Evolutionary conservation across 2,329 filamentous ascomycete species (phyloP).

Genomic region (Microdochium bolleyi): DNA sequence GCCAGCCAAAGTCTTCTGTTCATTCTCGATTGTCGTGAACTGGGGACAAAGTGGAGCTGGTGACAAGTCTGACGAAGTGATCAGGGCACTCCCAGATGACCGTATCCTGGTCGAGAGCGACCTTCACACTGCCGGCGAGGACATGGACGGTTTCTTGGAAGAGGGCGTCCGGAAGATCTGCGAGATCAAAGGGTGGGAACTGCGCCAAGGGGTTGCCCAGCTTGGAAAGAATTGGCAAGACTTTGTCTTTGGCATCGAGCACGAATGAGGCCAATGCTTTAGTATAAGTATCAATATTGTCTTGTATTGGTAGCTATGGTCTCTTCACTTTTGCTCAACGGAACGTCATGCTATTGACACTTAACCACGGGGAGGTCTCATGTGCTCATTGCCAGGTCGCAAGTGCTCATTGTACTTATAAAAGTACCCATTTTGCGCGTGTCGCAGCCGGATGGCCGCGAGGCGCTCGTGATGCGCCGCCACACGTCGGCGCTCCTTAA

Average conservation of each 20-base stretch:
- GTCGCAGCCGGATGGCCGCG: too few species aligned
- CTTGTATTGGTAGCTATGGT: too few species aligned
- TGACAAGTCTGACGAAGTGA: conserved; percentile 50
- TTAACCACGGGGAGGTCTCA: too few species aligned
- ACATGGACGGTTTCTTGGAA: conserved; percentile 73
- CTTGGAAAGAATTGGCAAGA: conserved; percentile 68
- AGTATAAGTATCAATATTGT: too few species aligned
- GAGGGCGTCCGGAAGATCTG: conserved; percentile 72
- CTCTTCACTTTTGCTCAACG: too few species aligned
- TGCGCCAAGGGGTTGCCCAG: conserved; percentile 61
- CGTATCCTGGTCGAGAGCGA: conserved; percentile 85
- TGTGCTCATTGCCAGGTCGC: too few species aligned
- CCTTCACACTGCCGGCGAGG: conserved; percentile 69
- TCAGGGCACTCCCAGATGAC: conserved; percentile 68
- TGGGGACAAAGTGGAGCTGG: conserved; percentile 42
- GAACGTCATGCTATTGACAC: too few species aligned
- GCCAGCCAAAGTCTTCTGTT: conserved; percentile 75
- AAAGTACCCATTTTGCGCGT: too few species aligned
- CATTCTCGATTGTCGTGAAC: conserved; percentile 81
- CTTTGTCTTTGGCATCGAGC: conserved; percentile 59
- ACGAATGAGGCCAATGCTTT: too few species aligned
- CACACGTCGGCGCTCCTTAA: too few species aligned
- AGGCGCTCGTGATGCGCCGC: too few species aligned
- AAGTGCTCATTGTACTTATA: too few species aligned
- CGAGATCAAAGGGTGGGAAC: conserved; percentile 65